Percentiles rank a stretch among this genome's conserved stretches.
Evolutionary conservation across 129 eudicot genomes (phyloP).

Genomic region (Calendula officinalis): DNA sequence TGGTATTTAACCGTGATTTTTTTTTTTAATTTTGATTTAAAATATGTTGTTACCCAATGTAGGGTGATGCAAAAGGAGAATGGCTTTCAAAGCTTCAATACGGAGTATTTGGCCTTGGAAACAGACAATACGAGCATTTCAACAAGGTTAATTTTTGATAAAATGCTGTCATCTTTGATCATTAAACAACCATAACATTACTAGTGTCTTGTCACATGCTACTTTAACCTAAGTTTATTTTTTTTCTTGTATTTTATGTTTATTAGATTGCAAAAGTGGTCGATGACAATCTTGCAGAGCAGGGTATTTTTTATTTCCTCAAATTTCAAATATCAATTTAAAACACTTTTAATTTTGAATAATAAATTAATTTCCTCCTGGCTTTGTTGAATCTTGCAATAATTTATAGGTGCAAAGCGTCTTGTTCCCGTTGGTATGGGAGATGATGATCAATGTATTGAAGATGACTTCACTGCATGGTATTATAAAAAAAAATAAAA

Average conservation of each 20-base stretch:
- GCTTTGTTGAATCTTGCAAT: not conserved
- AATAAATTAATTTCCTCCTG: not conserved
- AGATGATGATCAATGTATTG: slow-evolving; percentile 98
- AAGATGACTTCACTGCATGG: slow-evolving; percentile 98
- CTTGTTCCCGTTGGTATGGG: slow-evolving; percentile 93
- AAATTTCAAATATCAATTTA: not conserved
- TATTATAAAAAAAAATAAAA: slow-evolving; percentile 20
- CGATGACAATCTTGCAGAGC: slow-evolving; percentile 62
- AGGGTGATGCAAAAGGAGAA: slow-evolving; percentile 73
- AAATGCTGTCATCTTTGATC: not conserved
- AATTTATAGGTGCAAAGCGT: slow-evolving; percentile 73
- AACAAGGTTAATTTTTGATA: slow-evolving; percentile 60
- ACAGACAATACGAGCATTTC: slow-evolving; percentile 95
- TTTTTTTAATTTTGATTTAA: not conserved
- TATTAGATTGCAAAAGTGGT: slow-evolving; percentile 81
- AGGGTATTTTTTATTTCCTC: slow-evolving; percentile 50
- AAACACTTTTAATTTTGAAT: not conserved
- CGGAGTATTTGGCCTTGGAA: slow-evolving; percentile 95
- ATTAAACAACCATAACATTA: slow-evolving; percentile 3
- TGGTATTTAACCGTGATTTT: not conserved
- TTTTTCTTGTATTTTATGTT: slow-evolving; percentile 1
- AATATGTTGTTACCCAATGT: not conserved
- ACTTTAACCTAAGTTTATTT: slow-evolving; percentile 11
- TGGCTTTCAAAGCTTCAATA: slow-evolving; percentile 80
- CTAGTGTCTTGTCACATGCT: not conserved